Evolutionary conservation across 1,284 basidiomycete genomes (phyloP), one percentile per base, ranked within the genome.

Genomic region (Mycosarcoma mackinlayi): DNA sequence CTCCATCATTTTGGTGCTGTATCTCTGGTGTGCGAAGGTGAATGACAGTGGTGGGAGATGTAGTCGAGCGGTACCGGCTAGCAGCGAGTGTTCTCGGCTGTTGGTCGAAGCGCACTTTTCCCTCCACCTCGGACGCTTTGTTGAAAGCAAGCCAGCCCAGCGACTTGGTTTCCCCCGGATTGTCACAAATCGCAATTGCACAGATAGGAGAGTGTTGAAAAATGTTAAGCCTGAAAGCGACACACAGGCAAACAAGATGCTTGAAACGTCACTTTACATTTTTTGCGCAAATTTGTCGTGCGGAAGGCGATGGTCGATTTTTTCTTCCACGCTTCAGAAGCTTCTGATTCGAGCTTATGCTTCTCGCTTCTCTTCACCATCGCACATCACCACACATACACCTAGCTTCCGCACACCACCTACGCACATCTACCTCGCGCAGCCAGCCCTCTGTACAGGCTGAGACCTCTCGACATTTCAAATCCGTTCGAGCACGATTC

Each of bases 1-100:
- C 39, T 76, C 71, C 72, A 78, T 70, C 67, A 64, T 65, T 60
- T 70, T 31, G 34, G 6, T 16, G 7, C 13, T 25, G 44, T 24
- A 46, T 25, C 3, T 35, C 30, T 14, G 6, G 34, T 13, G n/a
- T 18, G 27, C 24, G 1, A 9, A 6, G 49, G 23, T 23, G 6
- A 13, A 33, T 39, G 46, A 42, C 34, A 34, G 18, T 39, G 27
- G 38, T 30, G 37, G 25, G 30, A 21, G n/a, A 30, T 16, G 4
- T 10, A 4, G 9, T n/a, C 11, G 5, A 49, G 34, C n/a, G 18
- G 37, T 27, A 34, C 24, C 13, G 37, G n/a, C n/a, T 25, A 19
- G 14, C 4, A 25, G 38, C 8, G 18, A 13, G 19, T 24, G 5
- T 13, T 25, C 44, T 21, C 4, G 51, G 7, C n/a, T 23, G 45